Conservation (phyloP, 257 asterid species). For the Prunella vulgaris region DNA sequence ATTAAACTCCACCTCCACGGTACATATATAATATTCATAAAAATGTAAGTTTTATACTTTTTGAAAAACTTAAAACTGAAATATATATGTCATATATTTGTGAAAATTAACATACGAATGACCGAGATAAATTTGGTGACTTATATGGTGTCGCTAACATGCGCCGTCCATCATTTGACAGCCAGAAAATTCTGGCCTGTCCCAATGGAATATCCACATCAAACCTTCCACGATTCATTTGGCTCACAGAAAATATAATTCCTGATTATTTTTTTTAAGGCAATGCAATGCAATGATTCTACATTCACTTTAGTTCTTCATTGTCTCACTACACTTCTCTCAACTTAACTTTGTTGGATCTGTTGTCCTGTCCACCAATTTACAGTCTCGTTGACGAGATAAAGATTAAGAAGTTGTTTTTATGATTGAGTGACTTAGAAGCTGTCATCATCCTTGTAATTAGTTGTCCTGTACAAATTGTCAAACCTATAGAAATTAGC, state of each 20-base stretch:
- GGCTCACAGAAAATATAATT: neutral
- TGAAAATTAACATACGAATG: too few relatives aligned
- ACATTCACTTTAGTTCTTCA: neutral
- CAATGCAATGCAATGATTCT: neutral
- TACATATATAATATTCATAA: too few relatives aligned
- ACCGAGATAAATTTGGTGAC: slow-evolving; percentile 12
- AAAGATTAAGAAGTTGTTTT: neutral
- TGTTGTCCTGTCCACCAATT: neutral
- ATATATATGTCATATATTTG: too few relatives aligned
- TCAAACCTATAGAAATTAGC: slow-evolving; percentile 8
- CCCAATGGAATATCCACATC: neutral
- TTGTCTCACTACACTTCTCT: neutral
- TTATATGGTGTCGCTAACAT: slow-evolving; percentile 7
- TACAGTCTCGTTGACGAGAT: neutral
- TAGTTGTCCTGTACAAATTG: slow-evolving; percentile 17
- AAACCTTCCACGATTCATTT: neutral
- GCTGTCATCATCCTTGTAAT: slow-evolving; percentile 5
- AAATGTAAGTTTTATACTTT: too few relatives aligned
- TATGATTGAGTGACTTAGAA: neutral
- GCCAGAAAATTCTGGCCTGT: slow-evolving; percentile 1
- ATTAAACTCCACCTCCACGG: too few relatives aligned
- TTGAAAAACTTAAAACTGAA: too few relatives aligned
- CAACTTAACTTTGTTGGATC: neutral
- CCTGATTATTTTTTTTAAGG: neutral
- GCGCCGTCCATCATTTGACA: slow-evolving; percentile 19